Evolutionary conservation across 805 yeast species (phyloP).

Genomic region (Lipomyces chichibuensis): DNA sequence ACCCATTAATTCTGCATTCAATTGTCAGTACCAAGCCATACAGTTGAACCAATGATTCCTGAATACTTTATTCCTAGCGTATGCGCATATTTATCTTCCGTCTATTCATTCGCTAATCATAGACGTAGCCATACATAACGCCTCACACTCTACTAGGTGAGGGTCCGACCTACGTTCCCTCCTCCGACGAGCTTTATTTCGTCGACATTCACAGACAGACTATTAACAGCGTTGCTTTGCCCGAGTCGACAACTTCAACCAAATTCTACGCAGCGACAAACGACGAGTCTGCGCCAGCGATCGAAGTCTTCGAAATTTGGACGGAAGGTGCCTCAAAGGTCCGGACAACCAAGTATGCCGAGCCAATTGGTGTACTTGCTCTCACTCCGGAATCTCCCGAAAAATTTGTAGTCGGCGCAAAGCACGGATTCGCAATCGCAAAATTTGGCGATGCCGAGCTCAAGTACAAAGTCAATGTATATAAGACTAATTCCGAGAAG

Average conservation of each 20-base stretch:
- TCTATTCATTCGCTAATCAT: not conserved
- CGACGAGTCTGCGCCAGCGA: conserved; percentile 27
- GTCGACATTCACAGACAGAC: conserved; percentile 40
- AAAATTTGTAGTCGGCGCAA: conserved; percentile 62
- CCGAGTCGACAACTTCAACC: conserved; percentile 4
- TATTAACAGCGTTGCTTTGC: conserved; percentile 16
- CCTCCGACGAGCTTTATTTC: conserved; percentile 41
- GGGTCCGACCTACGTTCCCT: conserved; percentile 43
- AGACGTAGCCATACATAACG: conserved; percentile 33
- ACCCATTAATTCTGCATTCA: not conserved
- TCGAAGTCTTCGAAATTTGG: conserved; percentile 34
- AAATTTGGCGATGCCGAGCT: conserved; percentile 7
- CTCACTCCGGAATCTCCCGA: conserved; percentile 56
- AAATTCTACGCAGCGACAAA: conserved; percentile 17
- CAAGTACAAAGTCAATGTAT: conserved; percentile 26
- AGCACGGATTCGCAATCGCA: conserved; percentile 61
- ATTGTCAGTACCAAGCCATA: not conserved
- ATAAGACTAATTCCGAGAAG: conserved; percentile 40
- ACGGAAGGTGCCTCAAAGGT: conserved; percentile 35
- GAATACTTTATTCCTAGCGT: conserved; percentile 22
- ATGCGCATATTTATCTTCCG: not conserved
- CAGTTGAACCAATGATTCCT: conserved; percentile 4
- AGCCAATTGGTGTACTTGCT: conserved; percentile 69
- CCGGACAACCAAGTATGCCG: conserved; percentile 40
- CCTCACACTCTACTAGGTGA: conserved; percentile 40